Conservation (phyloP, 331 rosid genomes). For the Pyracantha coccinea region DNA sequence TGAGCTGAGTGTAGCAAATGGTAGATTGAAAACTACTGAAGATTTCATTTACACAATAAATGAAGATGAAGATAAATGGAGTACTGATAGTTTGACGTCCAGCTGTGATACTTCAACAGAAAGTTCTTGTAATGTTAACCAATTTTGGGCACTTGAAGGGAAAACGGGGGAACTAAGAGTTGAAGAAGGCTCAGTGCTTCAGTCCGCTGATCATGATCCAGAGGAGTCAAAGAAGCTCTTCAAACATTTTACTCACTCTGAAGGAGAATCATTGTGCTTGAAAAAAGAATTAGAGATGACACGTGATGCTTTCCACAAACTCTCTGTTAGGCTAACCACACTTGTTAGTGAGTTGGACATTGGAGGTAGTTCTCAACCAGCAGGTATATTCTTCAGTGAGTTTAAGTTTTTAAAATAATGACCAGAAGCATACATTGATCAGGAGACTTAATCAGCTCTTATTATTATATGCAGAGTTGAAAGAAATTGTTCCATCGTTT, state of each 20-base stretch:
- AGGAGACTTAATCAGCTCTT: conserved; percentile 20
- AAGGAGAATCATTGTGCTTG: conserved; percentile 26
- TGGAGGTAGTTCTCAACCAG: conserved; percentile 25
- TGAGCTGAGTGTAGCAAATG: conserved; percentile 41
- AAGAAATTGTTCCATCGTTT: conserved; percentile 25
- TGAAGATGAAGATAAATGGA: conserved; percentile 40
- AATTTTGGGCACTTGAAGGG: conserved; percentile 8
- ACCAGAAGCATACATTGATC: background rate
- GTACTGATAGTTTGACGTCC: conserved; percentile 50
- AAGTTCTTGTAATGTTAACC: conserved; percentile 33
- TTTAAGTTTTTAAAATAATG: conserved; percentile 4
- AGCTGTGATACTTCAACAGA: conserved; percentile 47
- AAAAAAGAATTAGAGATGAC: conserved; percentile 45
- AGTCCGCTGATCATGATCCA: conserved; percentile 20
- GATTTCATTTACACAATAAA: conserved; percentile 21
- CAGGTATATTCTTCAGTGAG: conserved; percentile 38
- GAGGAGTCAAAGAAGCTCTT: conserved; percentile 21
- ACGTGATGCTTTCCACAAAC: conserved; percentile 34
- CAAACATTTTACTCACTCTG: conserved; percentile 15
- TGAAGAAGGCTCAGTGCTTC: conserved; percentile 21
- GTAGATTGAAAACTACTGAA: conserved; percentile 40
- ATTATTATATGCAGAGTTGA: conserved; percentile 42
- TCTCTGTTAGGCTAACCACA: conserved; percentile 33
- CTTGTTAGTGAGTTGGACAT: conserved; percentile 26
- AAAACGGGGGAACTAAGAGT: conserved; percentile 11